These are phyloP conservation scores for Alternaria longipes DNA, from an alignment of 2,329 filamentous ascomycete genomes.

Conservation along the genomic window DNA sequence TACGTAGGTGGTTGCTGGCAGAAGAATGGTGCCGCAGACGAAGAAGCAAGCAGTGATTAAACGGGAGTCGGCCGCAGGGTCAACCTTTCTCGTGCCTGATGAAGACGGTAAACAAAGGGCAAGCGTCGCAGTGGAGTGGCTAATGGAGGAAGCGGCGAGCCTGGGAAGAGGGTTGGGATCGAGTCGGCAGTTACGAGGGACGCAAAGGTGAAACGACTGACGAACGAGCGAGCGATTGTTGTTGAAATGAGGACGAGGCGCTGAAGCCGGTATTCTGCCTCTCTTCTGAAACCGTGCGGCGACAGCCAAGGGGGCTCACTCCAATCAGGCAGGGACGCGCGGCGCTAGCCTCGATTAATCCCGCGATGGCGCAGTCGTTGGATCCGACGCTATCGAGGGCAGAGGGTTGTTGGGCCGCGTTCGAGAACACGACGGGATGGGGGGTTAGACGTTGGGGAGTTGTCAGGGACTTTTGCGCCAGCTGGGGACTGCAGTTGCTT, in stretches of 20 bases:
- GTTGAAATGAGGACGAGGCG: conserved; percentile 26
- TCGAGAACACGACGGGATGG: conserved; percentile 29
- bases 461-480: neutral
- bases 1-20: conserved; percentile 9
- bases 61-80: conserved; percentile 44
- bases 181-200: conserved; percentile 21
- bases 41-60: conserved; percentile 32
- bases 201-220: conserved; percentile 48
- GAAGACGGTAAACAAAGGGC: conserved; percentile 21
- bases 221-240: conserved; percentile 28
- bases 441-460: neutral
- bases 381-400: conserved; percentile 27
- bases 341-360: conserved; percentile 27
- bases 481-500: neutral
- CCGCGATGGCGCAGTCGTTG: conserved; percentile 20
- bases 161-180: neutral
- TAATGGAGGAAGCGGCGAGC: neutral
- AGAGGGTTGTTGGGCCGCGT: conserved; percentile 28
- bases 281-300: conserved; percentile 38
- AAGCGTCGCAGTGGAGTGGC: conserved; percentile 16
- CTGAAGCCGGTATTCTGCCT: conserved; percentile 36
- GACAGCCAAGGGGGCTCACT: conserved; percentile 32
- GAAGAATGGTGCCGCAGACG: conserved; percentile 9
- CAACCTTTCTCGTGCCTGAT: conserved; percentile 47
- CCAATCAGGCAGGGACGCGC: conserved; percentile 42